These are phyloP conservation scores for Achaetomiella virescens DNA, from an alignment of 495 filamentous ascomycete species.

Conservation along the genomic window DNA sequence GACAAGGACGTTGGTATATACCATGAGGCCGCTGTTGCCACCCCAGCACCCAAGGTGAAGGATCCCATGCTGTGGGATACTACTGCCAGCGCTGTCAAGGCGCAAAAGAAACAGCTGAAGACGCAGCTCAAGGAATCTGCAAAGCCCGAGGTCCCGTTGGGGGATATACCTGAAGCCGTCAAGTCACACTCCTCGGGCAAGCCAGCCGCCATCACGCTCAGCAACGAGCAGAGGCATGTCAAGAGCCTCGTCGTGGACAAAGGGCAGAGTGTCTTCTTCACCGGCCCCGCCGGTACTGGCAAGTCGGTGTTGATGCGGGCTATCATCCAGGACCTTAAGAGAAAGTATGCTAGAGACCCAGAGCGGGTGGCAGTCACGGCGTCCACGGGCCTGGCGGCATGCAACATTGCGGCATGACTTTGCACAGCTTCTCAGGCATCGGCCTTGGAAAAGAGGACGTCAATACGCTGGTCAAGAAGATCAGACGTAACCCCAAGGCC, in stretches of 20 bases:
- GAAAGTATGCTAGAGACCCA: conserved; percentile 64
- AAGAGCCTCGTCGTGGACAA: conserved; percentile 68
- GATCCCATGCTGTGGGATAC: conserved; percentile 62
- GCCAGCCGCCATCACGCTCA: conserved; percentile 62
- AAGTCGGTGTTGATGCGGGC: conserved; percentile 93
- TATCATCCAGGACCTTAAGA: conserved; percentile 73
- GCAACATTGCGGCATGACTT: conserved; percentile 91
- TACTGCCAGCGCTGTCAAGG: conserved; percentile 73
- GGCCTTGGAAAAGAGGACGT: conserved; percentile 87
- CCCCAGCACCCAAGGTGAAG: conserved; percentile 35
- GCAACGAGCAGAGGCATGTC: conserved; percentile 80
- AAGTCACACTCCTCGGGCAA: conserved; percentile 33
- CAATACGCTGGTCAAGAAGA: conserved; percentile 80
- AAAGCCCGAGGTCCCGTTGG: conserved; percentile 23
- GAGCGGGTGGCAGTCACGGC: conserved; percentile 89
- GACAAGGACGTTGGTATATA: conserved; percentile 32
- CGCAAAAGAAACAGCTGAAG: conserved; percentile 72
- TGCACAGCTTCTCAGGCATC: conserved; percentile 95
- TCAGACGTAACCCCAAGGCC: conserved; percentile 81
- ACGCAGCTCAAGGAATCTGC: conserved; percentile 42
- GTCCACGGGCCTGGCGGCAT: conserved; percentile 91
- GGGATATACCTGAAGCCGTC: conserved; percentile 29
- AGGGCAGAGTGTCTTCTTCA: conserved; percentile 91
- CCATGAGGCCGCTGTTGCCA: conserved; percentile 16
- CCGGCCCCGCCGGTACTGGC: conserved; percentile 92